Evolutionary conservation across 495 filamentous ascomycete species (phyloP).

Genomic region (Tuber magnatum): DNA sequence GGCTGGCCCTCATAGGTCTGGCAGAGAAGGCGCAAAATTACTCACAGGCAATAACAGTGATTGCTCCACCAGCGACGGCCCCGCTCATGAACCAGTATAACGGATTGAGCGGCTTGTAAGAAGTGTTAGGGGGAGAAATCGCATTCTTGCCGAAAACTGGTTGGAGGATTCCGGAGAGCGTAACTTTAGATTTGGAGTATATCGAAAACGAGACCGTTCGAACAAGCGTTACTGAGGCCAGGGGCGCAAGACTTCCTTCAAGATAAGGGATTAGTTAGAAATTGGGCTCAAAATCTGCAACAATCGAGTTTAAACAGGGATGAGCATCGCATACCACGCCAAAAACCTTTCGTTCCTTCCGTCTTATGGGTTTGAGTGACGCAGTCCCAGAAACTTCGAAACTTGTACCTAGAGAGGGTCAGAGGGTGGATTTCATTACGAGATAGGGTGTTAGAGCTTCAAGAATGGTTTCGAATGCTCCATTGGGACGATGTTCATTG

Average conservation of each 20-base stretch:
- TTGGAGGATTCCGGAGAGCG: constrained; percentile 49
- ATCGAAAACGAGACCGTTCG: constrained; percentile 89
- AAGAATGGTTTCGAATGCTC: neutral
- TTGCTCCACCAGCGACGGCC: constrained; percentile 67
- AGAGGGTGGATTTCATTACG: constrained; percentile 13
- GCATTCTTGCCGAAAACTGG: constrained; percentile 27
- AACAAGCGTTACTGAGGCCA: constrained; percentile 81
- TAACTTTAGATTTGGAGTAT: constrained; percentile 76
- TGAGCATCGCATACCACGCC: constrained; percentile 53
- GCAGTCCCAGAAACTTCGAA: constrained; percentile 61
- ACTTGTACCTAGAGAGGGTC: constrained; percentile 54
- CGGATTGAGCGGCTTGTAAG: constrained; percentile 34
- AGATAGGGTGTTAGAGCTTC: neutral
- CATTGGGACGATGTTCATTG: neutral
- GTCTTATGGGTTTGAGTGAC: constrained; percentile 63
- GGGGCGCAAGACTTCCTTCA: constrained; percentile 66
- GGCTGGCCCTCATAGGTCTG: neutral
- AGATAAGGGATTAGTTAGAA: constrained; percentile 8
- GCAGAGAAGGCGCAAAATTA: constrained; percentile 19
- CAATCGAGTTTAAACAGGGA: constrained; percentile 15
- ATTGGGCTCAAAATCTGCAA: constrained; percentile 6
- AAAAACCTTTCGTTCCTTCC: constrained; percentile 68
- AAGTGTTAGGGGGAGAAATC: constrained; percentile 31
- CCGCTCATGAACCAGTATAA: constrained; percentile 53
- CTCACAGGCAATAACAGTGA: constrained; percentile 82